Evolutionary conservation across 1,284 basidiomycete species (phyloP), one percentile per base, ranked within the genome.

Genomic region (Ceratobasidium sp.): DNA sequence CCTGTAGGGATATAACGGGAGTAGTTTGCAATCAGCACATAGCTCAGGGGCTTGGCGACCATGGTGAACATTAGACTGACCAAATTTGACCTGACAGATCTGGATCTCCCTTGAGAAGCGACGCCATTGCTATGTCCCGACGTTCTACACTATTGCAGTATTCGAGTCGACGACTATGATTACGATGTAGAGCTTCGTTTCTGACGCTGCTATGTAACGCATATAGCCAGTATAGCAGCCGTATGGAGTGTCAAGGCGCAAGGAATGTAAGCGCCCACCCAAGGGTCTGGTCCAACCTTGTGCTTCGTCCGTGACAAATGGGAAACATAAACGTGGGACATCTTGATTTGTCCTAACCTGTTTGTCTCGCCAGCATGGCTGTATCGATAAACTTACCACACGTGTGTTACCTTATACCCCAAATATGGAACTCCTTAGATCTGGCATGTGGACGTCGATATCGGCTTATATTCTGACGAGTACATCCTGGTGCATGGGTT

Each of bases 341-440:
- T 25, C 12, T 42, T 57, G 17, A 25, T 57, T 29, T 57, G 27
- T 45, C 56, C 10, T 31, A 13, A 62, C n/a, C 20, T 40, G 34
- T 64, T 29, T 50, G 40, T 50, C 29, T 52, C 13, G 47, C 50
- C 29, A 38, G n/a, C 47, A 40, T 8, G 60, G 54, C 25, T 53
- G 50, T 22, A 17, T 8, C 17, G 38, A 40, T 40, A 40, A 17
- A 40, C 17, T 20, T 49, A 25, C 20, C 34, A 45, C 40, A 25
- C 62, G 22, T 45, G 50, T 54, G 34, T 54, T 49, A 25, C 62
- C 45, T 67, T 67, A 50, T 67, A n/a, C 32, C 31, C 62, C 34
- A 20, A 32, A 40, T 38, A 53, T 47, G 50, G 34, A 31, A 15
- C 31, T 67, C 38, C 10, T 40, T 40, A 40, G 38, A n/a, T 52